A percentile compares a stretch with the other conserved stretches of the same genome.
phyloP scores from a whole-genome alignment of 345 rosid genomes.

The Eucalyptus brandiana region DNA sequence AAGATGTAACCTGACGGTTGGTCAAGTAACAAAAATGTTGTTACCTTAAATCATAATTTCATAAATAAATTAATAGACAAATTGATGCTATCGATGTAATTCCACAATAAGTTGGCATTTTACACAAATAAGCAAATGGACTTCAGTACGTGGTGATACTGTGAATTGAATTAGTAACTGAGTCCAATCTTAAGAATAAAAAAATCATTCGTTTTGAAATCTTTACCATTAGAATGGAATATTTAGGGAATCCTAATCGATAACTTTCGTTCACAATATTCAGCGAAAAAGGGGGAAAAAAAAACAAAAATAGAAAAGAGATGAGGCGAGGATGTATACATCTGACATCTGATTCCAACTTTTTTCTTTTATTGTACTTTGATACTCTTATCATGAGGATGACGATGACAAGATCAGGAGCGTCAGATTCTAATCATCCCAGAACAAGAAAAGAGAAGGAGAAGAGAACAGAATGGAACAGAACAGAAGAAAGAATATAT shows the following conservation, averaged over 20 bases:
- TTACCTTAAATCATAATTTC: no score
- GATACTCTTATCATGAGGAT: background rate
- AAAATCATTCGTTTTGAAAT: background rate
- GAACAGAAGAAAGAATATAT: background rate
- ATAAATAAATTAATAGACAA: background rate
- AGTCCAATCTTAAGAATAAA: background rate
- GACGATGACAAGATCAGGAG: background rate
- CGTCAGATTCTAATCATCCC: background rate
- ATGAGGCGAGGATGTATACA: background rate
- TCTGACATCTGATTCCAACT: background rate
- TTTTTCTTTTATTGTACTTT: background rate
- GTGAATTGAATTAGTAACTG: background rate
- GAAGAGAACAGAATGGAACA: background rate
- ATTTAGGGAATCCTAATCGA: background rate
- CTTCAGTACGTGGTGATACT: accelerated
- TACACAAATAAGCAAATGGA: no score
- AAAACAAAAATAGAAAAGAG: background rate
- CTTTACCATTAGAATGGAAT: background rate
- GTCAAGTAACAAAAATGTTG: no score
- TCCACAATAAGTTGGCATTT: background rate
- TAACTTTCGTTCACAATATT: background rate
- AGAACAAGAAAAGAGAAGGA: background rate
- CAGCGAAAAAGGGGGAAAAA: accelerated
- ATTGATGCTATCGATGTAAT: accelerated
- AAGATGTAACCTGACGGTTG: no score